phyloP scores from a whole-genome alignment of 768 basidiomycete genomes.

The Sistotremastrum suecicum region DNA sequence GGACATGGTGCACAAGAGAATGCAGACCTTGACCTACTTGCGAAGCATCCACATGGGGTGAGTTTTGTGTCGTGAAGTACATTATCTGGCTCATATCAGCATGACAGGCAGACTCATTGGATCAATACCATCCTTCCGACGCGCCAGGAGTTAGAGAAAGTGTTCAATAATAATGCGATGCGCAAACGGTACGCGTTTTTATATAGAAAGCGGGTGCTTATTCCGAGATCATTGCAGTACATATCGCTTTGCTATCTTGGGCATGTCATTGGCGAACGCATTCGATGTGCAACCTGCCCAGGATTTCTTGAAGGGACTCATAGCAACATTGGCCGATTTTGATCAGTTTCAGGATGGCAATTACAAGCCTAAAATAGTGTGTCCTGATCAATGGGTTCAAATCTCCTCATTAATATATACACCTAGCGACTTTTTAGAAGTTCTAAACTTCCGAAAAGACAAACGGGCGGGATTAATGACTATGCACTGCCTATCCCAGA shows the following conservation, averaged over 20 bases:
- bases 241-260: slow-evolving; percentile 69
- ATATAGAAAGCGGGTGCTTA: background rate
- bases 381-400: slow-evolving; percentile 4
- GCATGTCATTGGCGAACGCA: slow-evolving; percentile 71
- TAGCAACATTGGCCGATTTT: slow-evolving; percentile 60
- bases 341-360: slow-evolving; percentile 68
- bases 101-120: slow-evolving; percentile 62
- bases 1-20: slow-evolving; percentile 70
- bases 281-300: slow-evolving; percentile 70
- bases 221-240: slow-evolving; percentile 33
- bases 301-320: slow-evolving; percentile 65
- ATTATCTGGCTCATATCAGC: slow-evolving; percentile 1
- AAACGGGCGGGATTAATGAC: slow-evolving; percentile 36
- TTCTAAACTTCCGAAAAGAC: slow-evolving; percentile 40
- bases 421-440: slow-evolving; percentile 41
- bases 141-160: slow-evolving; percentile 54
- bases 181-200: slow-evolving; percentile 48
- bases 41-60: slow-evolving; percentile 80
- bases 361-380: slow-evolving; percentile 57
- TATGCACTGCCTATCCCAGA: slow-evolving; percentile 50
- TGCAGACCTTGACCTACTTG: slow-evolving; percentile 74
- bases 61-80: background rate
- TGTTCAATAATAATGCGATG: slow-evolving; percentile 63
- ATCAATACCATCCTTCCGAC: slow-evolving; percentile 79
- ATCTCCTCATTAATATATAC: slow-evolving; percentile 5